Percentiles rank a stretch among this genome's conserved stretches.
Evolutionary conservation across 228 moss, liverwort and hornwort genomes (phyloP).

Genomic region (Sphagnum fallax): DNA sequence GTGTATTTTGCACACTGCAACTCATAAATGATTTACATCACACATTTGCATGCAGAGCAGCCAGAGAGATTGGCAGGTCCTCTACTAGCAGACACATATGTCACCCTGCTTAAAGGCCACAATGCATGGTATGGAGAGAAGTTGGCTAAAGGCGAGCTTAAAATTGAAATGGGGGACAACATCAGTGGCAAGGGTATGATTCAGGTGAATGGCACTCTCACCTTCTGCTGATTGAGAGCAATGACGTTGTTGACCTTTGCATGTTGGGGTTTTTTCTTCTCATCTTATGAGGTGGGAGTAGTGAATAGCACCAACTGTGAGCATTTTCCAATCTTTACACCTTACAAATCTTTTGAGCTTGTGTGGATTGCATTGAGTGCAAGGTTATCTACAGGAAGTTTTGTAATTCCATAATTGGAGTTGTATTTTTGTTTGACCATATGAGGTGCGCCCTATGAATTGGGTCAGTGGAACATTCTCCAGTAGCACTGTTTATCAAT

Average conservation of each 20-base stretch:
- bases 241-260: too few relatives aligned
- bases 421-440: too few relatives aligned
- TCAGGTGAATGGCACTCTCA: constrained; percentile 40
- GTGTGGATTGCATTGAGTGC: neutral
- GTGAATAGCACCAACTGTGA: too few relatives aligned
- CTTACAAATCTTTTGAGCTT: neutral
- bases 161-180: constrained; percentile 84
- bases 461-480: too few relatives aligned
- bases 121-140: constrained; percentile 98
- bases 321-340: too few relatives aligned
- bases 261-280: too few relatives aligned
- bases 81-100: constrained; percentile 95
- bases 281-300: too few relatives aligned
- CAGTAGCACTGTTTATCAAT: too few relatives aligned
- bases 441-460: too few relatives aligned
- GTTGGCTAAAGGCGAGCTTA: constrained; percentile 85
- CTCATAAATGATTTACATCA: constrained; percentile 97
- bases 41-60: constrained; percentile 83
- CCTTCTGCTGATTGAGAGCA: too few relatives aligned
- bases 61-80: constrained; percentile 92
- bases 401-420: too few relatives aligned
- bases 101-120: constrained; percentile 90
- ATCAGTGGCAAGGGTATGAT: constrained; percentile 96
- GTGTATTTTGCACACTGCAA: constrained; percentile 96
- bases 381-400: too few relatives aligned